phyloP scores from a whole-genome alignment of 2,329 filamentous ascomycete genomes.

The Fusarium sp. region DNA sequence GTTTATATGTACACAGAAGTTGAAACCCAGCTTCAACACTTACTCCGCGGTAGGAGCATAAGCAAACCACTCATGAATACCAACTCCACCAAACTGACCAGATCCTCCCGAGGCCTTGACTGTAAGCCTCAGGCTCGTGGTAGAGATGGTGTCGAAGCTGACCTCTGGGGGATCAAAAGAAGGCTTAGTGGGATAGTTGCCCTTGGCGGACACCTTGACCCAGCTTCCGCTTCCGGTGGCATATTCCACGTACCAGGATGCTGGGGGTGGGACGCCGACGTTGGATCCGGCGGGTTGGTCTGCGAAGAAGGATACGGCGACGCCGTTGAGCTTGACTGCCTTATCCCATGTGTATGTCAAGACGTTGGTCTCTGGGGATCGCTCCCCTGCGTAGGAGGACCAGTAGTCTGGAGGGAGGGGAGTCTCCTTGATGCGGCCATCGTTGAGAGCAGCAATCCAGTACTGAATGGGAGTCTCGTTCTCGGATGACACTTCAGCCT shows the following conservation, averaged over 20 bases:
- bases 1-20: not conserved
- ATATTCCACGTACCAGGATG: slow-evolving; percentile 45
- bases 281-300: slow-evolving; percentile 46
- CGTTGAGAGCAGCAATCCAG: slow-evolving; percentile 51
- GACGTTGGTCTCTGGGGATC: slow-evolving; percentile 45
- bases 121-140: slow-evolving; percentile 24
- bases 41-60: slow-evolving; percentile 5
- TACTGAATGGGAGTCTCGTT: slow-evolving; percentile 52
- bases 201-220: slow-evolving; percentile 8
- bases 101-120: slow-evolving; percentile 9
- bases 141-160: slow-evolving; percentile 25
- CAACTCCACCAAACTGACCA: slow-evolving; percentile 16
- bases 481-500: slow-evolving; percentile 39
- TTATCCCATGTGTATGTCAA: slow-evolving; percentile 49
- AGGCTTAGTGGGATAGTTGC: not conserved
- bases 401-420: slow-evolving; percentile 54
- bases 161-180: slow-evolving; percentile 3
- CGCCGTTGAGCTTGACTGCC: slow-evolving; percentile 46
- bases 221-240: slow-evolving; percentile 31
- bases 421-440: slow-evolving; percentile 45
- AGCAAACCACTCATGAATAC: slow-evolving; percentile 17
- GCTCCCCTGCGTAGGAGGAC: slow-evolving; percentile 48
- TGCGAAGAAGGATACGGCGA: slow-evolving; percentile 47
- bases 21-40: not conserved
- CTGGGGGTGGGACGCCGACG: slow-evolving; percentile 47